Percentiles rank a stretch among this genome's conserved stretches.
Conservation (phyloP, 2,329 filamentous ascomycete species). For the Fusarium siculi region DNA sequence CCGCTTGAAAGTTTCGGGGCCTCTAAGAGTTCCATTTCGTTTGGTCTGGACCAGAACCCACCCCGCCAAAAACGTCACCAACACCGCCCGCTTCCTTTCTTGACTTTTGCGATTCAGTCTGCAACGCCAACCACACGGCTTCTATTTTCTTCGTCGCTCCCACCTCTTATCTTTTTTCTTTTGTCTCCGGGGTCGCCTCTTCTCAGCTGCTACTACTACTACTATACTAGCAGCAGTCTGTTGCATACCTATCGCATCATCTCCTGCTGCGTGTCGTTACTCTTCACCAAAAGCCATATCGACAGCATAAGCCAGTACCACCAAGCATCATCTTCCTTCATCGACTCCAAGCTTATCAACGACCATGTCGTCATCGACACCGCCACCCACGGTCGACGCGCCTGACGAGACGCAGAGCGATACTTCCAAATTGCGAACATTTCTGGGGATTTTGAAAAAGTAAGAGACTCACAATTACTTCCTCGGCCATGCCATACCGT, state of each 20-base stretch:
- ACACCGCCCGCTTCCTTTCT: constrained; percentile 37
- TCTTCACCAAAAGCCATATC: constrained; percentile 8
- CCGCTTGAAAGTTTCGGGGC: not conserved
- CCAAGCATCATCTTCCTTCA: constrained; percentile 15
- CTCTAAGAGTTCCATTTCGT: not conserved
- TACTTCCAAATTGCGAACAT: constrained; percentile 87
- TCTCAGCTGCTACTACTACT: not conserved
- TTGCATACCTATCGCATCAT: not conserved
- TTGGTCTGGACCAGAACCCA: constrained; percentile 16
- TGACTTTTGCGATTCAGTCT: constrained; percentile 44
- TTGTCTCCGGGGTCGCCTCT: not conserved
- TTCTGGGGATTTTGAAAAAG: constrained; percentile 88
- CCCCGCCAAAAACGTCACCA: constrained; percentile 44
- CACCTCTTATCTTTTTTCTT: constrained; percentile 6
- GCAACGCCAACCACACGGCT: constrained; percentile 22
- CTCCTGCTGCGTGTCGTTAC: not conserved
- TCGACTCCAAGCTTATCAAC: constrained; percentile 26
- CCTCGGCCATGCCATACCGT: constrained; percentile 8
- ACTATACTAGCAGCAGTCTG: not conserved
- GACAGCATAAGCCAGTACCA: not conserved
- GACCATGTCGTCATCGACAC: constrained; percentile 53
- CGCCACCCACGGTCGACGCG: constrained; percentile 47
- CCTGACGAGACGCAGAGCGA: constrained; percentile 72
- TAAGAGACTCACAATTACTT: constrained; percentile 57
- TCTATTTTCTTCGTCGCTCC: constrained; percentile 6